phyloP scores from a whole-genome alignment of 2,329 filamentous ascomycete genomes.

The Penicillium sp. region DNA sequence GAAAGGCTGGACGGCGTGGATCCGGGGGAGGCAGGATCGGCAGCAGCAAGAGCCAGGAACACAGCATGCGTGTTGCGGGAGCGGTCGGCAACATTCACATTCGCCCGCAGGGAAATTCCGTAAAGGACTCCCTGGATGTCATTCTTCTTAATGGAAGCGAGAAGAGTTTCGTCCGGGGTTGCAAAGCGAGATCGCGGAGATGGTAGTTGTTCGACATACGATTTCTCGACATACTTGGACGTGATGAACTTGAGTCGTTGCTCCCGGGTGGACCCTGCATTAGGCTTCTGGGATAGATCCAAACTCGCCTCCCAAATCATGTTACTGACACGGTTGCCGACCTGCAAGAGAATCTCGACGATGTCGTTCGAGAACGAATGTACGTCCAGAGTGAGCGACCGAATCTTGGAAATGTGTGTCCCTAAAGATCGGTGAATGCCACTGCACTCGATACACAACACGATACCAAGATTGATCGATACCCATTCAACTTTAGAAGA shows the following conservation, averaged over 20 bases:
- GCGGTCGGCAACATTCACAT: conserved; percentile 80
- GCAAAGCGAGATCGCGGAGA: conserved; percentile 70
- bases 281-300: conserved; percentile 70
- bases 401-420: conserved; percentile 96
- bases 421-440: conserved; percentile 94
- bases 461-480: conserved; percentile 93
- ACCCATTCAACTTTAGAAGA: conserved; percentile 96
- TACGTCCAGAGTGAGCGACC: conserved; percentile 91
- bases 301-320: conserved; percentile 92
- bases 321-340: conserved; percentile 93
- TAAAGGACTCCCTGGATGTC: conserved; percentile 93
- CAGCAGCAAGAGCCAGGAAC: conserved; percentile 86
- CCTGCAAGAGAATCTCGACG: conserved; percentile 83
- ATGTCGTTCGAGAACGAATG: conserved; percentile 96
- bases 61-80: conserved; percentile 85
- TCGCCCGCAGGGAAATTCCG: conserved; percentile 80
- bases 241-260: conserved; percentile 94
- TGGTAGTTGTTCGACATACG: conserved; percentile 72
- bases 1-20: conserved; percentile 39
- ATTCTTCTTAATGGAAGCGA: conserved; percentile 93
- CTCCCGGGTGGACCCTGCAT: conserved; percentile 75
- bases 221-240: conserved; percentile 82
- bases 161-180: conserved; percentile 79
- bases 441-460: conserved; percentile 96
- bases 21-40: conserved; percentile 78